Base-by-base conservation (phyloP, 805 yeast species). In the Candida boidinii region DNA sequence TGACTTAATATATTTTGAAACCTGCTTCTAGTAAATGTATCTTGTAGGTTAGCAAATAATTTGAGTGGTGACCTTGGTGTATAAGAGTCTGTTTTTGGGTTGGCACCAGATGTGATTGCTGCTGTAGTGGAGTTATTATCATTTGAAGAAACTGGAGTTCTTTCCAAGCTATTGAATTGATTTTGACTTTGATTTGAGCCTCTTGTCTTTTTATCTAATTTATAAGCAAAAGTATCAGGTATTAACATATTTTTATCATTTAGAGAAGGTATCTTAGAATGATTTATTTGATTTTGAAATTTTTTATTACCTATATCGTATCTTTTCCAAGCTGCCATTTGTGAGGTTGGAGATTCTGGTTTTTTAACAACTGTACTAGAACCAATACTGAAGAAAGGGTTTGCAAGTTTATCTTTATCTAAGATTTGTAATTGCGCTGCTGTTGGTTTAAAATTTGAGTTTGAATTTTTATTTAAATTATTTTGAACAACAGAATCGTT, bases 151-250 rank as follows among this genome's bases (percentile, higher is more conserved):
- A 15, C 15, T 25, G 14, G 27, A 25, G 27, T 25, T 15, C n/a
- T n/a, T n/a, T n/a, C n/a, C n/a, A n/a, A n/a, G n/a, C n/a, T n/a
- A n/a, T n/a, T n/a, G 9, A 8, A 16, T 26, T 15, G 7, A 16
- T 15, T 17, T 5, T 26, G 15, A 17, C 13, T 17, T 26, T 9
- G 20, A 11, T 20, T 39, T 42, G 17, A 34, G 33, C 18, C 34
- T 38, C 4, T 38, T 30, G n/a, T n/a, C n/a, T n/a, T n/a, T n/a
- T n/a, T n/a, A n/a, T n/a, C n/a, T n/a, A n/a, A n/a, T 24, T 52
- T 49, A 19, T 52, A 46, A 3, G 56, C 54, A 44, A 54, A 54
- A 2, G 59, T 55, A 33, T 54, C 56, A 1, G 51, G 51, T 3
- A 48, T 38, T 9, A 42, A 41, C 25, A 36, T 29, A 4, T 41